Conservation (phyloP, 75 land plant genomes). For the Gnetum montanum region DNA sequence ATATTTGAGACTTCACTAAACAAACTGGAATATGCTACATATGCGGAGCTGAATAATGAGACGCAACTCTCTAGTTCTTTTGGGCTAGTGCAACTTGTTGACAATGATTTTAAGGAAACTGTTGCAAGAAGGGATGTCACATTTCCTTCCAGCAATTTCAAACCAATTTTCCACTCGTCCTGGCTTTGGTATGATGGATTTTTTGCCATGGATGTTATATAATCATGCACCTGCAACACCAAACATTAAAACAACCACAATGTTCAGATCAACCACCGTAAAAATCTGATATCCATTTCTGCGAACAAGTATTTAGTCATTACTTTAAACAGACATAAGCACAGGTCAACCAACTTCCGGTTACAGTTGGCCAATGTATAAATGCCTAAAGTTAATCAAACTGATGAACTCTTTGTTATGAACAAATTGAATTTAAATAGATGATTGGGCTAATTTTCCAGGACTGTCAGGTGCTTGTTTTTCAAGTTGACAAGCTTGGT, state of each 20-base stretch:
- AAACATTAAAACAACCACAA: neutral
- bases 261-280: too few species aligned
- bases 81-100: slow-evolving; percentile 6
- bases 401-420: too few species aligned
- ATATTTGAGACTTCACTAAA: slow-evolving; percentile 3
- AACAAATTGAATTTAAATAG: too few species aligned
- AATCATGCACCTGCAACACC: slow-evolving; percentile 15
- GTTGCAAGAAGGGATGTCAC: slow-evolving; percentile 21
- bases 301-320: too few species aligned
- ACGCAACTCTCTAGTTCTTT: slow-evolving; percentile 13
- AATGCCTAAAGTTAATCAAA: too few species aligned
- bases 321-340: too few species aligned
- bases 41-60: slow-evolving; percentile 23
- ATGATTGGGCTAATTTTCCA: too few species aligned
- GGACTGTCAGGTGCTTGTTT: too few species aligned
- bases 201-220: slow-evolving; percentile 4
- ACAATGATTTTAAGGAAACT: slow-evolving; percentile 9
- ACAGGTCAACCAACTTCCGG: too few species aligned
- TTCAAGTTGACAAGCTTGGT: too few species aligned
- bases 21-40: slow-evolving; percentile 11
- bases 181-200: slow-evolving; percentile 6
- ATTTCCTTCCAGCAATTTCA: slow-evolving; percentile 23
- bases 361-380: too few species aligned
- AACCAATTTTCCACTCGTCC: slow-evolving; percentile 12
- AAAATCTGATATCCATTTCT: too few species aligned